Conservation (phyloP, 768 basidiomycete species). For the Favolaschia claudopus region DNA sequence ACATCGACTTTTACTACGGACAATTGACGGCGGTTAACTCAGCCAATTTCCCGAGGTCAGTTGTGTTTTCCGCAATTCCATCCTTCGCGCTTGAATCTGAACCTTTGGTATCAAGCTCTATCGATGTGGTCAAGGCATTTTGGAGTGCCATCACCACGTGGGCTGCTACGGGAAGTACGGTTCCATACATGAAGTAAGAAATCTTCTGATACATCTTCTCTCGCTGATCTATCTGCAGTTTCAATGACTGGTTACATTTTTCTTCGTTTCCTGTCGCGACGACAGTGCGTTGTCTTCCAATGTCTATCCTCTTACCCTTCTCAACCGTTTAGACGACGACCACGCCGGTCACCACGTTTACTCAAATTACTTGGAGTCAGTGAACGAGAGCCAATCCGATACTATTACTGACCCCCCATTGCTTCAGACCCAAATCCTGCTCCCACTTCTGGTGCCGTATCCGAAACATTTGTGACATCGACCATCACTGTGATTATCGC, state of each 20-base stretch:
- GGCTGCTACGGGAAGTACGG: too few relatives aligned
- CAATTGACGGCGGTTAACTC: too few relatives aligned
- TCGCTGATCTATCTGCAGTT: neutral
- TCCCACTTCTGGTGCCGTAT: constrained; percentile 1
- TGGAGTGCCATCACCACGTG: too few relatives aligned
- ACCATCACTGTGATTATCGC: neutral
- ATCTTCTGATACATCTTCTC: too few relatives aligned
- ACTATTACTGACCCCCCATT: too few relatives aligned
- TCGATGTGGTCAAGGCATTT: too few relatives aligned
- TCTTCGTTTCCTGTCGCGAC: constrained; percentile 11
- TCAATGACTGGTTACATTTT: constrained; percentile 22
- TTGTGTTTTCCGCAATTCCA: too few relatives aligned
- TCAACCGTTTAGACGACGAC: neutral
- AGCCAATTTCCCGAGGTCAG: too few relatives aligned
- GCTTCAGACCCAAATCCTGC: constrained; percentile 10
- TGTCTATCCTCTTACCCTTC: neutral
- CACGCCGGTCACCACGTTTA: neutral
- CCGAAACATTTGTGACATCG: constrained; percentile 1
- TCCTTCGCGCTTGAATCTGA: too few relatives aligned
- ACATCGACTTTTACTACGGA: too few relatives aligned
- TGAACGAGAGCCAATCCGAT: neutral
- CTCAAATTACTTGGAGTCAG: constrained; percentile 15
- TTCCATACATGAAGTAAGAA: too few relatives aligned
- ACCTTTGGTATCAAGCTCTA: too few relatives aligned
- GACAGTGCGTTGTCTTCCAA: neutral